Evolutionary conservation across 192 early-diverging fungal genomes (phyloP), one percentile per base, ranked within the genome.

Genomic region (Kappamyces sp.): DNA sequence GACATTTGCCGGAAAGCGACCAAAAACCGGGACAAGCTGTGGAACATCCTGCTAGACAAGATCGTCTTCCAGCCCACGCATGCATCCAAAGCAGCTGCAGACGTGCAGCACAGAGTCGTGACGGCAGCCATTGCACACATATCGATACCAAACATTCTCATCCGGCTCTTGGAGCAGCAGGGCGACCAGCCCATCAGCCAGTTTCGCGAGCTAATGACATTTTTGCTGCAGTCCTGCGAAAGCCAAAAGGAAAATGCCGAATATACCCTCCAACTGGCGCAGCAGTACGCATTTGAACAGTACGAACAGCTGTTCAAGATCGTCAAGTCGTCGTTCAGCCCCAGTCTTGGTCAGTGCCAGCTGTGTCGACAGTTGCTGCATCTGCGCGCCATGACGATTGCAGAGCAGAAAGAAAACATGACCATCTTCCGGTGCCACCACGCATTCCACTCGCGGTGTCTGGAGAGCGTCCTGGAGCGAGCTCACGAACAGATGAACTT

Each of bases 381-480:
- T 43, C 63, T 74, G 5, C 62, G 68, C 12, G 72, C 68, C 50
- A 65, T 68, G 65, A 40, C 32, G 39, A 55, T 55, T 15, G 51
- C 51, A 32, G 70, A 79, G n/a, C 37, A 51, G 9, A 9, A 31
- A 23, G 71, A 73, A 13, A 35, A 46, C 23, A 43, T 76, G 23
- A 60, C 60, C 32, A 54, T 76, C 12, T 74, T 76, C 63, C 42
- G 49, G 31, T 79, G 77, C 44, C 58, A 64, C 1, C 77, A 79
- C 55, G 58, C 67, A 1, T 79, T 66, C 51, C 77, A 79, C 61
- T 60, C 49, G 10, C 52, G 40, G 40, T 79, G 77, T 63, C 54
- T 77, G 50, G 50, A 55, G 47, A 47, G 32, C 23, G 67, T 64
- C 38, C 62, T 76, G 61, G 64, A 70, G 40, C 34, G 8, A 10